These are phyloP conservation scores for Tricholoma sp. DNA, from an alignment of 768 basidiomycete species.

Conservation along the genomic window DNA sequence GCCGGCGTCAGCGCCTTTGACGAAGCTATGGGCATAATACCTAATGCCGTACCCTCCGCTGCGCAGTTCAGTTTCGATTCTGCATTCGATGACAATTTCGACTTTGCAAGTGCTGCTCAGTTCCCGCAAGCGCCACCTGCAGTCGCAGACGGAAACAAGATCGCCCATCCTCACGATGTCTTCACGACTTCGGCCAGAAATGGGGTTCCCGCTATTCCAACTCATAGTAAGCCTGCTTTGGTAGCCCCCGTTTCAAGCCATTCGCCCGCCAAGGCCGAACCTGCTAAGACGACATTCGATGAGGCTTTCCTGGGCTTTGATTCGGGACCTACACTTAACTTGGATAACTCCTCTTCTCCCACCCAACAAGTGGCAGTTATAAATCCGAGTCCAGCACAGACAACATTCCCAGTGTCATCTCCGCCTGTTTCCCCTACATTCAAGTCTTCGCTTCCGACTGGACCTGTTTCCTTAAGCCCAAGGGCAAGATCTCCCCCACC, in stretches of 20 bases:
- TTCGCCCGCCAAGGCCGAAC: not conserved
- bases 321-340: slow-evolving; percentile 32
- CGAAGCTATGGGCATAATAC: slow-evolving; percentile 61
- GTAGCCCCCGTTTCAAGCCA: slow-evolving; percentile 2
- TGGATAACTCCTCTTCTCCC: slow-evolving; percentile 33
- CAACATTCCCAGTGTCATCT: slow-evolving; percentile 27
- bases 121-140: slow-evolving; percentile 24
- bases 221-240: slow-evolving; percentile 1
- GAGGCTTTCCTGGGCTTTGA: slow-evolving; percentile 53
- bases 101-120: slow-evolving; percentile 42
- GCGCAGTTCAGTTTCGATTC: slow-evolving; percentile 59
- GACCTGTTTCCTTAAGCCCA: slow-evolving; percentile 36
- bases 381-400: slow-evolving; percentile 14
- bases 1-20: slow-evolving; percentile 68
- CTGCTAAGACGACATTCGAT: slow-evolving; percentile 32
- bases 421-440: slow-evolving; percentile 30
- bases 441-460: slow-evolving; percentile 31
- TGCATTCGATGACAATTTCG: slow-evolving; percentile 53
- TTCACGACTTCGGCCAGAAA: slow-evolving; percentile 17
- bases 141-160: slow-evolving; percentile 5
- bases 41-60: slow-evolving; percentile 31
- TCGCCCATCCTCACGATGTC: slow-evolving; percentile 29
- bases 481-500: slow-evolving; percentile 43
- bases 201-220: not conserved
- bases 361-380: slow-evolving; percentile 7